A percentile compares a stretch with the other conserved stretches of the same genome.
These are phyloP conservation scores for Nitzschia sp. DNA, from an alignment of 108 stramenopile genomes.

Conservation along the genomic window DNA sequence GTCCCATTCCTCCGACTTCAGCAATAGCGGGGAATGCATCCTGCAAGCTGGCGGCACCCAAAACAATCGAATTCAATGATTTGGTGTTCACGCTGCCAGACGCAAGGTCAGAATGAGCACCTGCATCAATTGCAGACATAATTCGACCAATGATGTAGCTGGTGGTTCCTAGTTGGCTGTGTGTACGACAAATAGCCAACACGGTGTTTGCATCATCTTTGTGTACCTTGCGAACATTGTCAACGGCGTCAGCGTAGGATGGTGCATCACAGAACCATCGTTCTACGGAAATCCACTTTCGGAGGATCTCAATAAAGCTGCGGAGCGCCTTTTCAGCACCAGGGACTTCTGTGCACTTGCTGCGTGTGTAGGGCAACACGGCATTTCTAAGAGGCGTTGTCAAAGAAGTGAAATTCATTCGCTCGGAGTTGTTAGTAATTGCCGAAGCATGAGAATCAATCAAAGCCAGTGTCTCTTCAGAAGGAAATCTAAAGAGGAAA, in stretches of 20 bases:
- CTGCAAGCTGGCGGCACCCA: slow-evolving; percentile 73
- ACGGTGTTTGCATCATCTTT: slow-evolving; percentile 63
- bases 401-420: slow-evolving; percentile 61
- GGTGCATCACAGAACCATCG: slow-evolving; percentile 84
- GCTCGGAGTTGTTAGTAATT: slow-evolving; percentile 60
- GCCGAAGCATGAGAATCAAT: slow-evolving; percentile 44
- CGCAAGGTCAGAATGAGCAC: slow-evolving; percentile 49
- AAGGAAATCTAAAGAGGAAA: slow-evolving; percentile 65
- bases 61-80: slow-evolving; percentile 60
- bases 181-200: slow-evolving; percentile 78
- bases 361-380: slow-evolving; percentile 70
- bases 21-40: slow-evolving; percentile 84
- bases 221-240: slow-evolving; percentile 83
- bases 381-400: slow-evolving; percentile 66
- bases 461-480: slow-evolving; percentile 55
- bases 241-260: slow-evolving; percentile 87
- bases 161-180: slow-evolving; percentile 76
- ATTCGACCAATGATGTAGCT: slow-evolving; percentile 72
- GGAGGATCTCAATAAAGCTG: slow-evolving; percentile 68
- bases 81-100: slow-evolving; percentile 39
- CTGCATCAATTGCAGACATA: slow-evolving; percentile 83
- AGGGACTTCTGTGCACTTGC: slow-evolving; percentile 56
- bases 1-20: slow-evolving; percentile 90
- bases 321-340: slow-evolving; percentile 78
- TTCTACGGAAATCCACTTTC: slow-evolving; percentile 82